A percentile compares a stretch with the other conserved stretches of the same genome.
Conservation (phyloP, 78 protist genomes). For the Tieghemostelium lacteum region DNA sequence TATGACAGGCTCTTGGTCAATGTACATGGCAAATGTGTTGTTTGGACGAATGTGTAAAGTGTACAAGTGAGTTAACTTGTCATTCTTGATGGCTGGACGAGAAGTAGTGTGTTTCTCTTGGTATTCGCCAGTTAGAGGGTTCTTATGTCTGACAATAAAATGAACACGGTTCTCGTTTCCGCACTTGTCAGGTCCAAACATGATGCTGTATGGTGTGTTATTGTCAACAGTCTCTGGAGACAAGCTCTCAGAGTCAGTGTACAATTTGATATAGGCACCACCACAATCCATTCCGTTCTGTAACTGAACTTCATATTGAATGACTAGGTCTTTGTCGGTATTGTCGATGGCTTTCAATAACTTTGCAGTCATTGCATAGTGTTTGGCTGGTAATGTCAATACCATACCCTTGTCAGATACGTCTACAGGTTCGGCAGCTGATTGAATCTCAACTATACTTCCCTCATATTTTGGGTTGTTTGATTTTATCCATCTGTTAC, state of each 20-base stretch:
- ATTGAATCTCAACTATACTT: slow-evolving; percentile 1
- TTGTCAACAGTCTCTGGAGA: slow-evolving; percentile 75
- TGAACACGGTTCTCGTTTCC: slow-evolving; percentile 90
- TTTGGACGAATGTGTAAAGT: slow-evolving; percentile 94
- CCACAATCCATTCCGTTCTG: slow-evolving; percentile 91
- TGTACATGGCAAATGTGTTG: slow-evolving; percentile 91
- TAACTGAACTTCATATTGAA: slow-evolving; percentile 81
- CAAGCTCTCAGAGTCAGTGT: slow-evolving; percentile 43
- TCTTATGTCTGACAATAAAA: slow-evolving; percentile 90
- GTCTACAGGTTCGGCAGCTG: slow-evolving; percentile 21
- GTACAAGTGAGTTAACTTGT: slow-evolving; percentile 96
- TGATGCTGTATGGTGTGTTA: slow-evolving; percentile 90
- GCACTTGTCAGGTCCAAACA: slow-evolving; percentile 98
- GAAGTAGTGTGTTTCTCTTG: slow-evolving; percentile 78
- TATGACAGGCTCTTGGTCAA: slow-evolving; percentile 87
- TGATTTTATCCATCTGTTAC: slow-evolving; percentile 17
- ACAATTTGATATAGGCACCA: slow-evolving; percentile 96
- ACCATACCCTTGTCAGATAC: slow-evolving; percentile 39
- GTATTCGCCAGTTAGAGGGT: slow-evolving; percentile 67
- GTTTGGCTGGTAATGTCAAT: slow-evolving; percentile 18
- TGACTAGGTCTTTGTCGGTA: slow-evolving; percentile 17
- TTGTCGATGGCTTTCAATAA: slow-evolving; percentile 19
- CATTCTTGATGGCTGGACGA: slow-evolving; percentile 67
- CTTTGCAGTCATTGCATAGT: slow-evolving; percentile 43
- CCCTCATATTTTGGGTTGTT: not conserved